Evolutionary conservation across 2,329 filamentous ascomycete species (phyloP), one percentile per base, ranked within the genome.

Genomic region (Colletotrichum lupini): DNA sequence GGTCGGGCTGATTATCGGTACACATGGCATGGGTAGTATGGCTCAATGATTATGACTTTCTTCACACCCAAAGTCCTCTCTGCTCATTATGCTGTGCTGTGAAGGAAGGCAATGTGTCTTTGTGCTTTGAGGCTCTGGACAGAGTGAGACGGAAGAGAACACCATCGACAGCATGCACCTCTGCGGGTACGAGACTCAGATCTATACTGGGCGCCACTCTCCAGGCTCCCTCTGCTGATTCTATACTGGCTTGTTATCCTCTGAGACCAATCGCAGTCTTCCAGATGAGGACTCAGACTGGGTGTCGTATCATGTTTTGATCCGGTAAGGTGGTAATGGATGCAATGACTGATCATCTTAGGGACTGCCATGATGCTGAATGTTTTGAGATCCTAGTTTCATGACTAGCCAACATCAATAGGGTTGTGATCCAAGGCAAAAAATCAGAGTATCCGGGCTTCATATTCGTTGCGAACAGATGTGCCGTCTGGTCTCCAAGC

Each of bases 1-100:
- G 72, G 49, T 26, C 22, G 22, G 68, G 61, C 58, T 58, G 68
- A 49, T 67, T 71, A 57, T 42, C 37, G 53, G 56, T 60, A 37
- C 32, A 72, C 61, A 62, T 68, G 65, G 69, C 65, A 63, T 63
- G 32, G 69, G 56, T 67, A 74, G 68, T 62, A 62, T 26, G 68
- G 68, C 49, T 74, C 72, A 74, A 74, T 74, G 68, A 67, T 67
- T 42, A 74, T 63, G 58, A 74, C 59, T 70, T 61, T 37, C 37
- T 22, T 56, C 55, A n/a, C 57, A 42, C n/a, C 35, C 11, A 52
- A 49, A 49, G 7, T 24, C 28, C 14, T n/a, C 24, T 56, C 9
- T 4, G 5, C 19, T 9, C 26, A 19, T 30, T 19, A 22, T 24
- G 32, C 12, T 53, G 14, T 37, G 46, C 46, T 30, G 8, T 24